A percentile compares a stretch with the other conserved stretches of the same genome.
Conservation (phyloP, 1,139 yeast species). For the Magnusiomyces magnusii region DNA sequence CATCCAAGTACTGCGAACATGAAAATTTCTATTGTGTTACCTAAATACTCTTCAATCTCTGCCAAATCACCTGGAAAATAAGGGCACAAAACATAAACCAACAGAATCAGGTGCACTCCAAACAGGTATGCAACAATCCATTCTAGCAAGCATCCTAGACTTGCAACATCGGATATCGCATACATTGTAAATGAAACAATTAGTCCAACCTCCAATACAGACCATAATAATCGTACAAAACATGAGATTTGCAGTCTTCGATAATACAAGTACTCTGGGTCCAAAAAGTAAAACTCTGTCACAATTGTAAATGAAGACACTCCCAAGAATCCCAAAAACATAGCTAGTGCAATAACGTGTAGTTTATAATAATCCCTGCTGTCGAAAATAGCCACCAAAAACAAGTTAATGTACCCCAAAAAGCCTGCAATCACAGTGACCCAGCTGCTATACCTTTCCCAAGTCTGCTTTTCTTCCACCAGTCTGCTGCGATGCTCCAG, state of each 20-base stretch:
- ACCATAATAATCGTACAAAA: constrained; percentile 14
- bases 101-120: constrained; percentile 12
- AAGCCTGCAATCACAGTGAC: constrained; percentile 9
- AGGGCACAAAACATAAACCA: constrained; percentile 11
- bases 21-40: constrained; percentile 4
- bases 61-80: background rate
- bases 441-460: constrained; percentile 12
- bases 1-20: constrained; percentile 9
- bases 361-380: constrained; percentile 10
- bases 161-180: constrained; percentile 8
- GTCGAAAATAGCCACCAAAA: constrained; percentile 14
- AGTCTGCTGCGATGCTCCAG: constrained; percentile 12
- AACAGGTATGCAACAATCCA: constrained; percentile 16
- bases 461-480: background rate
- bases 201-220: constrained; percentile 10
- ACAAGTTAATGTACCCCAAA: constrained; percentile 13
- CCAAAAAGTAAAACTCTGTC: constrained; percentile 12
- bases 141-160: constrained; percentile 15
- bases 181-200: constrained; percentile 15
- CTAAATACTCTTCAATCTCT: constrained; percentile 8
- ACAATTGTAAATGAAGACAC: constrained; percentile 14
- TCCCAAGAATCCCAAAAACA: constrained; percentile 14
- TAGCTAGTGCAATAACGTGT: constrained; percentile 11
- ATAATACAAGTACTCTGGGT: constrained; percentile 8
- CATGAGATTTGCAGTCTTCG: constrained; percentile 14